Base-by-base conservation (phyloP, 192 early-diverging fungal species). In the Podila epigama region DNA sequence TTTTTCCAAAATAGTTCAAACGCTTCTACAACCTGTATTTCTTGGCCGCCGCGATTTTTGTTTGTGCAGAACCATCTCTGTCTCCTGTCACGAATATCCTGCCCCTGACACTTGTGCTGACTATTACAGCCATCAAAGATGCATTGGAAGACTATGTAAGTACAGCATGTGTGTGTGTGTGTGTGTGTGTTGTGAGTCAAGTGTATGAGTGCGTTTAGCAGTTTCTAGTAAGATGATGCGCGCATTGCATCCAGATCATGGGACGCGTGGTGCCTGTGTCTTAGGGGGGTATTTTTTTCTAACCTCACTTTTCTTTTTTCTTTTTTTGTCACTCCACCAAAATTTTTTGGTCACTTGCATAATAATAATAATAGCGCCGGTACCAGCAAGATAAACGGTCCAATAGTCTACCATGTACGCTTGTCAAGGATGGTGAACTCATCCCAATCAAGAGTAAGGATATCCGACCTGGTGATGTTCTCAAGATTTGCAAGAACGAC, bases 381-480 rank as follows among this genome's bases (percentile, higher is more conserved):
- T 67, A 71, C 51, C 73, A 77, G 51, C 69, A 68, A 63, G 69
- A 71, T 53, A 72, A 68, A 32, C 53, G 64, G 10, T 80, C 65
- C 13, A 72, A 70, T 29, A 63, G 69, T 58, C 54, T 70, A 28
- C 60, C 60, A 36, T 70, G 69, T 51, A 58, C 65, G 20, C 56
- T 69, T 1, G 53, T 80, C 59, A 54, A 56, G 35, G 13, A 75
- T 1, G 70, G 72, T 7, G 51, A 66, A n/a, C 36, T 70, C 8
- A 63, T 70, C 20, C 65, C 63, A 89, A 94, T 85, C 86, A 90
- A 35, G 75, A 86, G 37, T 88, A 91, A 84, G 83, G 89, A 80
- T 90, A 94, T 98, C 1, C 87, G 89, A 41, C 92, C 92, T 8
- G 97, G 97, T 16, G 96, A 98, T 70, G 94, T 98, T 60, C 84